A percentile compares a stretch with the other conserved stretches of the same genome.
These are phyloP conservation scores for Pseudogymnoascus sp. DNA, from an alignment of 2,329 filamentous ascomycete genomes.

Conservation along the genomic window DNA sequence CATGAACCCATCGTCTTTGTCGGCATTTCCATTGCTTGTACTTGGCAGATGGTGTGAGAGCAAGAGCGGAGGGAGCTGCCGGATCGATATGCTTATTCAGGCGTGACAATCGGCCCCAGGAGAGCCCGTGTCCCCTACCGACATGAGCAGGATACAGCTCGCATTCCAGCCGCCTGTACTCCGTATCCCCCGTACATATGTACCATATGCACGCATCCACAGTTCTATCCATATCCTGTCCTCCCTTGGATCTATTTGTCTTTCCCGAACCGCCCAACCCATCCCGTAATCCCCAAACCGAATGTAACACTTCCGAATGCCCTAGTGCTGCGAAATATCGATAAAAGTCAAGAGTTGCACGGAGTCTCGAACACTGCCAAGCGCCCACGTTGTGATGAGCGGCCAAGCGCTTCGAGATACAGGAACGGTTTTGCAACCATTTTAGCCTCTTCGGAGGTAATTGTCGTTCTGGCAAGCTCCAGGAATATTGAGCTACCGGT, in stretches of 20 bases:
- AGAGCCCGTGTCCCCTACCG: not conserved
- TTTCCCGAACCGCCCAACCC: not conserved
- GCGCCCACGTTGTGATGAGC: not conserved
- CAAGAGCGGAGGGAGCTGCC: not conserved
- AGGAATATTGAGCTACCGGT: not conserved
- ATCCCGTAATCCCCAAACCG: slow-evolving; percentile 2
- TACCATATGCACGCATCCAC: not conserved
- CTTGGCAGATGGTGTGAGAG: not conserved
- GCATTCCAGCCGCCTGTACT: not conserved
- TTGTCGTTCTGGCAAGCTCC: not conserved
- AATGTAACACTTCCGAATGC: not conserved
- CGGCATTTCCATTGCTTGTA: not conserved
- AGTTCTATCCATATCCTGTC: not conserved
- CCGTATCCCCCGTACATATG: not conserved
- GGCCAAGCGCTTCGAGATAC: slow-evolving; percentile 5
- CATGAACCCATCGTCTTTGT: not conserved
- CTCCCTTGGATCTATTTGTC: not conserved
- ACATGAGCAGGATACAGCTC: not conserved
- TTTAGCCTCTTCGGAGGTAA: not conserved
- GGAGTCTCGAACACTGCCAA: not conserved
- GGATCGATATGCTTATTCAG: not conserved
- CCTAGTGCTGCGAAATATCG: not conserved
- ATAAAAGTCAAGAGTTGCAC: slow-evolving; percentile 1
- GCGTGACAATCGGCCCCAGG: not conserved
- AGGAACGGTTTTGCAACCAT: not conserved